Evolutionary conservation across 116 monocot species (phyloP), one percentile per base, ranked within the genome.

Genomic region (Posidonia oceanica): DNA sequence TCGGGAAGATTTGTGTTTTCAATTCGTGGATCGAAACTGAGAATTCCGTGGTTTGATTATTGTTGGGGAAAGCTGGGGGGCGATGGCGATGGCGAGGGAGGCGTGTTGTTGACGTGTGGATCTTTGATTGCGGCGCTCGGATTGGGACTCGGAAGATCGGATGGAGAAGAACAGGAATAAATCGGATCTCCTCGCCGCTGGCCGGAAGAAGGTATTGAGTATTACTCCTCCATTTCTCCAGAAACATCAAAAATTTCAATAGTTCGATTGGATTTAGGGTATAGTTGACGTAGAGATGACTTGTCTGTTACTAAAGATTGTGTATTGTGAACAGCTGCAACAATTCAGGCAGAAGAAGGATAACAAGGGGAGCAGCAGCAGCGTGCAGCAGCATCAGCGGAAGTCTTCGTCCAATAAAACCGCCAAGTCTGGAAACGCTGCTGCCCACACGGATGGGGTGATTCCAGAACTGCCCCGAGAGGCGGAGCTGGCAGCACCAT

Each of bases 311-410:
- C 10, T 14, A 40, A 56, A 14, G 23, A 16, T 58, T 70, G 56
- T 20, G 17, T n/a, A 4, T 71, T 57, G 67, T 29, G 55, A 52
- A 16, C 76, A 97, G 97, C 82, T 97, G 14, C 89, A 85, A 69
- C 97, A 97, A 84, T 97, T 75, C 63, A 85, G 97, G 52, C 80
- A 93, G 74, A 97, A 92, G 82, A 97, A 91, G 75, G 95, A 91
- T 71, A 72, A 80, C 54, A 91, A 85, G 59, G 86, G 85, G 17
- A 74, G 83, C 59, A 77, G 73, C 63, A 71, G 57, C 40, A 64
- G 82, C 18, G 70, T 76, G 52, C 62, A 75, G 72, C 63, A 70
- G 53, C 61, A 73, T 59, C 72, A 80, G 63, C 69, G 63, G 17
- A 91, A 89, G 72, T 51, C 84, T 52, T 81, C 48, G 48, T 48